Conservation (phyloP, 495 filamentous ascomycete genomes). For the Neurospora sp. region DNA sequence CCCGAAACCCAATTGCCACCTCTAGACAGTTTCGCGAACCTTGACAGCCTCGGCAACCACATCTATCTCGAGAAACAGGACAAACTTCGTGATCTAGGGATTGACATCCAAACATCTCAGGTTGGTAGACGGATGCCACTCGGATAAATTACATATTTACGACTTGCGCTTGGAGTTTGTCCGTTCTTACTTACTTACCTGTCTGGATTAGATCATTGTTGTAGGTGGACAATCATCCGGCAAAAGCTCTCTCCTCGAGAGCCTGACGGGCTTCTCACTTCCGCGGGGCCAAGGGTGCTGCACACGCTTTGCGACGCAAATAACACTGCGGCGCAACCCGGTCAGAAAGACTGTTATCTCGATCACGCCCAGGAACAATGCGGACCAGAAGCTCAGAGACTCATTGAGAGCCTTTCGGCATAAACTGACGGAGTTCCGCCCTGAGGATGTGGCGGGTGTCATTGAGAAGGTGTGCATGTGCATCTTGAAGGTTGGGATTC, state of each 20-base stretch:
- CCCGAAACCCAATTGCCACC: background rate
- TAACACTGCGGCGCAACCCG: conserved; percentile 38
- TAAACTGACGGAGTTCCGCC: conserved; percentile 11
- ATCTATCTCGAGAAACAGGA: conserved; percentile 10
- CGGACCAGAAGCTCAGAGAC: background rate
- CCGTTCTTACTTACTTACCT: too few species aligned
- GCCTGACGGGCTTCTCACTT: conserved; percentile 41
- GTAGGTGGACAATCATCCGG: conserved; percentile 44
- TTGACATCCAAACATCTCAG: conserved; percentile 13
- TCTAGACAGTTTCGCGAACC: background rate
- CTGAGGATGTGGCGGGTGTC: conserved; percentile 16
- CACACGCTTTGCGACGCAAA: conserved; percentile 51
- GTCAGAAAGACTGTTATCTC: conserved; percentile 26
- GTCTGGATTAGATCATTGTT: conserved; percentile 24
- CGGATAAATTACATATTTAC: too few species aligned
- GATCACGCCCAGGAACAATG: conserved; percentile 34
- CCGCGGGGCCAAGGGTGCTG: conserved; percentile 43
- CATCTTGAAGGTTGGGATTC: background rate
- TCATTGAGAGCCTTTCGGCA: conserved; percentile 9
- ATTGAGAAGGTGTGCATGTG: conserved; percentile 10
- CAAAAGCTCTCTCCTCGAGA: conserved; percentile 44
- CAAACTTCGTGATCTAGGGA: conserved; percentile 14
- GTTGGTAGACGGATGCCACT: background rate
- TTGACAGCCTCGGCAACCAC: conserved; percentile 6
- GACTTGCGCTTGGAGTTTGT: too few species aligned